Conservation (phyloP, 768 basidiomycete species). For the Tephrocybe sp. region DNA sequence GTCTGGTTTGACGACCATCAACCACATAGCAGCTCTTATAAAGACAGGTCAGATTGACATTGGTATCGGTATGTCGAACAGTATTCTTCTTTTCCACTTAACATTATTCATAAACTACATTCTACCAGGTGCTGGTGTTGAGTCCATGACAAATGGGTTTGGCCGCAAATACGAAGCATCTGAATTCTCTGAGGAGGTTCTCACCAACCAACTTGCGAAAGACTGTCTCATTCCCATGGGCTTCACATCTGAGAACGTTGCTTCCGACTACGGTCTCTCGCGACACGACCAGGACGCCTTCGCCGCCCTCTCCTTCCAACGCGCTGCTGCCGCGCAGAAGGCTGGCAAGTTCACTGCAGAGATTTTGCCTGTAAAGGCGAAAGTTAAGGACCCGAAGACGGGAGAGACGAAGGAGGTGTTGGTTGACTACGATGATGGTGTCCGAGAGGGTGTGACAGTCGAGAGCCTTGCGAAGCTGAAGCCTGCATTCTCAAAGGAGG, state of each 20-base stretch:
- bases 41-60: conserved; percentile 79
- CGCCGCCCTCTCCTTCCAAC: conserved; percentile 81
- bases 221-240: conserved; percentile 93
- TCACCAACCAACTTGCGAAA: conserved; percentile 63
- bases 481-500: conserved; percentile 79
- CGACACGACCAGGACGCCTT: conserved; percentile 80
- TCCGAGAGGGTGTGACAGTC: conserved; percentile 80
- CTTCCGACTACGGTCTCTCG: conserved; percentile 72
- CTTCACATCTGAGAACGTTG: conserved; percentile 92
- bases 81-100: conserved; percentile 4
- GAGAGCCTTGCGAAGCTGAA: conserved; percentile 80
- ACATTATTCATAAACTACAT: neutral
- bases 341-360: conserved; percentile 81
- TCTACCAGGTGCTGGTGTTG: conserved; percentile 72
- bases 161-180: conserved; percentile 52
- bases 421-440: conserved; percentile 83
- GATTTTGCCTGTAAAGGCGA: conserved; percentile 81
- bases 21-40: conserved; percentile 82
- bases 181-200: conserved; percentile 64
- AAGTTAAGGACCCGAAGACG: conserved; percentile 71
- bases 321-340: conserved; percentile 78
- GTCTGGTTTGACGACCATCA: conserved; percentile 79
- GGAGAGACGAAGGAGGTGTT: conserved; percentile 63
- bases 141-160: conserved; percentile 85
- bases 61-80: conserved; percentile 68